These are phyloP conservation scores for Fusarium devonianum DNA, from an alignment of 2,329 filamentous ascomycete species.

Conservation along the genomic window DNA sequence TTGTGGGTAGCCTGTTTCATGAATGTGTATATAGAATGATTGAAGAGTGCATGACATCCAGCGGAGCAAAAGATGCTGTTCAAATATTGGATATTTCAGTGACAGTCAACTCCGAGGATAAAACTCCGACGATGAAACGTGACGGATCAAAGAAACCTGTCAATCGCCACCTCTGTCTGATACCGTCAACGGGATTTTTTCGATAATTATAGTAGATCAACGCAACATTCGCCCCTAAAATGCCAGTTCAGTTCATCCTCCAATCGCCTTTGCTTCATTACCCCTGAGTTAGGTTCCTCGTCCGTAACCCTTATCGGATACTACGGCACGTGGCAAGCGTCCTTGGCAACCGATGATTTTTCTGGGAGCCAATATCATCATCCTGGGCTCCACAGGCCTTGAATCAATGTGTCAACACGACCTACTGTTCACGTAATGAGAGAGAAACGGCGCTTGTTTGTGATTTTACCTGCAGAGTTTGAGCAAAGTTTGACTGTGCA, in stretches of 20 bases:
- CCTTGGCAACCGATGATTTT: constrained; percentile 11
- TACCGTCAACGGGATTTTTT: no score
- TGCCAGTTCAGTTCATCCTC: constrained; percentile 11
- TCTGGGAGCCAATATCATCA: constrained; percentile 6
- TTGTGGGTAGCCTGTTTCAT: no score
- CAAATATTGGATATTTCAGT: no score
- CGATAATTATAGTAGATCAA: no score
- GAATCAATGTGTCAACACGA: constrained; percentile 31
- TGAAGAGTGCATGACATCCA: no score
- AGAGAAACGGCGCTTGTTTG: background rate
- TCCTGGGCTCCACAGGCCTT: constrained; percentile 16
- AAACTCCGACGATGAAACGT: no score
- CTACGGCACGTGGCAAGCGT: constrained; percentile 1
- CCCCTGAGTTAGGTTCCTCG: background rate
- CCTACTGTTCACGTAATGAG: constrained; percentile 32
- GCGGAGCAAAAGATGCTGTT: no score
- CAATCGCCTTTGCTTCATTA: constrained; percentile 9
- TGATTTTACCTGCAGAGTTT: constrained; percentile 1
- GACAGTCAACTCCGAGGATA: no score
- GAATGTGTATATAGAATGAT: no score
- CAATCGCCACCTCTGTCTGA: no score
- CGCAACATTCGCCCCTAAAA: no score
- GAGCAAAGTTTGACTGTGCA: background rate
- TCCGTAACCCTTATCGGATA: constrained; percentile 17
- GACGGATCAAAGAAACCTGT: no score